Percentiles rank a stretch among this genome's conserved stretches.
Conservation (phyloP, 352 stramenopile genomes). For the Phytopythium helicoides region DNA sequence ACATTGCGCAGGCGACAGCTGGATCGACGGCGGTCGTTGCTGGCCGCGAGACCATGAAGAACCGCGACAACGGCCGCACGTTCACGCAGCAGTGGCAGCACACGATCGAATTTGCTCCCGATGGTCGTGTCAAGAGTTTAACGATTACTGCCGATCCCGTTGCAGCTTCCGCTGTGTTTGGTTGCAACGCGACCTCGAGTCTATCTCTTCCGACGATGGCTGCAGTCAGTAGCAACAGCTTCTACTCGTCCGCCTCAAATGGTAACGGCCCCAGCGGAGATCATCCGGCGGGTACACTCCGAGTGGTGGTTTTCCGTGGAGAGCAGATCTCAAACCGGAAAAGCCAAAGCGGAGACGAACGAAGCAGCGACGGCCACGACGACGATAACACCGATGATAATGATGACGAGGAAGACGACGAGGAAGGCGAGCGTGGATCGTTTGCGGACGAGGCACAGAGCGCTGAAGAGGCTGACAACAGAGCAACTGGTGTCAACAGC, state of each 20-base stretch:
- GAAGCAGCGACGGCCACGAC: background rate
- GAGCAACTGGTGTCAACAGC: background rate
- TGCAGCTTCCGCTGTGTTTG: slow-evolving; percentile 83
- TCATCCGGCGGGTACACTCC: slow-evolving; percentile 69
- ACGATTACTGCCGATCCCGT: slow-evolving; percentile 83
- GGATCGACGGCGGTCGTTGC: slow-evolving; percentile 81
- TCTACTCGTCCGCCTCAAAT: slow-evolving; percentile 74
- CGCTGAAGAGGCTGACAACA: background rate
- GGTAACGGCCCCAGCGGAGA: slow-evolving; percentile 73
- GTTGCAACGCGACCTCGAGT: slow-evolving; percentile 84
- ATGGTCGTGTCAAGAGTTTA: slow-evolving; percentile 84
- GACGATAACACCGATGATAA: slow-evolving; percentile 27
- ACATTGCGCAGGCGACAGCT: slow-evolving; percentile 85
- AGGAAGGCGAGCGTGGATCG: slow-evolving; percentile 24
- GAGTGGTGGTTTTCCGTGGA: slow-evolving; percentile 76
- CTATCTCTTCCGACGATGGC: slow-evolving; percentile 76
- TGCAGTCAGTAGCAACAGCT: slow-evolving; percentile 70
- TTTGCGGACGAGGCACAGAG: slow-evolving; percentile 3
- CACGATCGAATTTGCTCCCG: slow-evolving; percentile 85
- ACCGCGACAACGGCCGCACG: slow-evolving; percentile 83
- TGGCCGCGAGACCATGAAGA: slow-evolving; percentile 87
- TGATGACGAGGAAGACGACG: slow-evolving; percentile 51
- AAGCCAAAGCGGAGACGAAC: slow-evolving; percentile 18
- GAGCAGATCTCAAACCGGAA: slow-evolving; percentile 73
- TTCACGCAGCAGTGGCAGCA: slow-evolving; percentile 91